Evolutionary conservation across 1,284 basidiomycete genomes (phyloP).

Genomic region (Tilletia indica): DNA sequence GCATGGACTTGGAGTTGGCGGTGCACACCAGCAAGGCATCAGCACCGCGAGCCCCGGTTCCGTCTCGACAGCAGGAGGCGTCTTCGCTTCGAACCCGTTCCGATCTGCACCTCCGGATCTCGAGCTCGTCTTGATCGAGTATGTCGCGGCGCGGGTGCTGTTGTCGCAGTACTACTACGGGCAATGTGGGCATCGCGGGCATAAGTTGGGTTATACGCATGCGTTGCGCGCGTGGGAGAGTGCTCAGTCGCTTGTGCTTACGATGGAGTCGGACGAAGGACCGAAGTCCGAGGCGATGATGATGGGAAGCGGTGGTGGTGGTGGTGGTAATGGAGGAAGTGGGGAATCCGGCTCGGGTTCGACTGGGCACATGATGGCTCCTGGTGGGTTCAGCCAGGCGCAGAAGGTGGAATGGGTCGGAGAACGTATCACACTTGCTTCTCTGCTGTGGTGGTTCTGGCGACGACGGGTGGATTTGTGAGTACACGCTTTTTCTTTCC

Average conservation of each 20-base stretch:
- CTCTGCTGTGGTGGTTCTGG: conserved; percentile 41
- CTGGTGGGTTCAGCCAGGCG: conserved; percentile 33
- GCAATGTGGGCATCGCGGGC: conserved; percentile 25
- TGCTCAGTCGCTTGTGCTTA: conserved; percentile 36
- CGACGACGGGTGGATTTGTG: conserved; percentile 42
- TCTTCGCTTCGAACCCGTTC: conserved; percentile 20
- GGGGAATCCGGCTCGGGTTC: no score
- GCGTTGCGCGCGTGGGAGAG: conserved; percentile 43
- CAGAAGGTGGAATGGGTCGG: conserved; percentile 47
- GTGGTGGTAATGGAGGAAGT: not conserved
- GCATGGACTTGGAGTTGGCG: not conserved
- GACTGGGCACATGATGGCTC: not conserved
- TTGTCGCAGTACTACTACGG: conserved; percentile 47
- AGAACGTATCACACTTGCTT: conserved; percentile 42
- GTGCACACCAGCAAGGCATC: no score
- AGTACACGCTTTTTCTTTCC: not conserved
- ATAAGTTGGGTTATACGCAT: conserved; percentile 36
- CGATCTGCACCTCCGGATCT: conserved; percentile 24
- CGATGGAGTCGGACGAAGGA: conserved; percentile 15
- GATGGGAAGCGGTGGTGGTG: conserved; percentile 19
- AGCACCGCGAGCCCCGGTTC: not conserved
- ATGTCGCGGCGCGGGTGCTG: conserved; percentile 41
- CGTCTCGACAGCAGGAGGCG: not conserved
- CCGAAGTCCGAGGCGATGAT: conserved; percentile 22
- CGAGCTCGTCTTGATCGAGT: conserved; percentile 43